Evolutionary conservation across 805 yeast species (phyloP).

Genomic region (Ogataea populi-albae): DNA sequence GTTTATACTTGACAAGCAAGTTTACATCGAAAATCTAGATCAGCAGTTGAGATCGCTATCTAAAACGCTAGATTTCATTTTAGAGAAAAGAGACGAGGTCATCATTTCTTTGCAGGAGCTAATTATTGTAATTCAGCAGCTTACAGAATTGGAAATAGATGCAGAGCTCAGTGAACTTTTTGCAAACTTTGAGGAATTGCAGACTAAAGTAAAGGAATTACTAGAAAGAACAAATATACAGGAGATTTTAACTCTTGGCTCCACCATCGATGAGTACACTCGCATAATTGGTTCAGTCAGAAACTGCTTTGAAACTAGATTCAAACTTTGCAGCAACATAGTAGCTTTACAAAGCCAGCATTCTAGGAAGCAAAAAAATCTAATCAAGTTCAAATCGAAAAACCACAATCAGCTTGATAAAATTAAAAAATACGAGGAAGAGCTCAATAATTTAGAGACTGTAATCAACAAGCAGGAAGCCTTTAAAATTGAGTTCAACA

Average conservation of each 20-base stretch:
- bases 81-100: constrained; percentile 73
- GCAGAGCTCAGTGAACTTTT: constrained; percentile 62
- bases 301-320: constrained; percentile 70
- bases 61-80: constrained; percentile 69
- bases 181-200: constrained; percentile 67
- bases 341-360: constrained; percentile 43
- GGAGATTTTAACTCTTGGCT: constrained; percentile 81
- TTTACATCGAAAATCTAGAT: constrained; percentile 69
- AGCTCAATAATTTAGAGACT: constrained; percentile 53
- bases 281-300: constrained; percentile 74
- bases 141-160: constrained; percentile 75
- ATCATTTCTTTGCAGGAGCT: constrained; percentile 68
- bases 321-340: constrained; percentile 48
- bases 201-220: constrained; percentile 65
- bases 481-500: constrained; percentile 62
- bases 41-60: constrained; percentile 65
- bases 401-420: constrained; percentile 60
- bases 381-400: constrained; percentile 43
- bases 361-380: constrained; percentile 42
- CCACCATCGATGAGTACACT: constrained; percentile 83
- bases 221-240: constrained; percentile 77
- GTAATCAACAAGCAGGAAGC: constrained; percentile 52
- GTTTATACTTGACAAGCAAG: constrained; percentile 67
- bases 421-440: constrained; percentile 53
- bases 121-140: constrained; percentile 45